These are phyloP conservation scores for Haematococcus lacustris DNA, from an alignment of 139 green algal genomes.

Conservation along the genomic window DNA sequence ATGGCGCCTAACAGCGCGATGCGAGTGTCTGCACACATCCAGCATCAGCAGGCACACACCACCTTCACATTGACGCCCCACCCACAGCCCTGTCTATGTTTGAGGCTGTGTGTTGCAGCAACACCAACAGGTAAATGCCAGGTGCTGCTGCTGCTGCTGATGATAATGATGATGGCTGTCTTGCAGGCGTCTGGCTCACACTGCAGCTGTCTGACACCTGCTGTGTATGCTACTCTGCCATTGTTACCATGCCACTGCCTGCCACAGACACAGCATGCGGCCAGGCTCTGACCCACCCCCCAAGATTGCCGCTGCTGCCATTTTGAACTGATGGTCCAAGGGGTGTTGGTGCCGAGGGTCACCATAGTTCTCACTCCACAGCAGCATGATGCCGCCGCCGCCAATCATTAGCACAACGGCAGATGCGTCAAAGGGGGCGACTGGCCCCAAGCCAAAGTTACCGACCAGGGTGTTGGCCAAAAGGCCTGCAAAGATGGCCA, in stretches of 20 bases:
- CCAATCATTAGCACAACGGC: conserved; percentile 70
- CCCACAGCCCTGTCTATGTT: too few species aligned
- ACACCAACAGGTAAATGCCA: too few species aligned
- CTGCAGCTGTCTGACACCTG: not conserved
- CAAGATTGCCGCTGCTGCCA: conserved; percentile 16
- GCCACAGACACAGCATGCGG: too few species aligned
- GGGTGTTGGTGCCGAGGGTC: conserved; percentile 32
- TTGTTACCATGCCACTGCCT: too few species aligned
- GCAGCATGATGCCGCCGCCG: conserved; percentile 63
- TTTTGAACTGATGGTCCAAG: conserved; percentile 26
- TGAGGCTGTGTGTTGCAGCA: too few species aligned
- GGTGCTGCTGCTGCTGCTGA: too few species aligned
- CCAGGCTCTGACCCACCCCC: conserved; percentile 15
- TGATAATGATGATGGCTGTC: too few species aligned
- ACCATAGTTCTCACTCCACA: conserved; percentile 93
- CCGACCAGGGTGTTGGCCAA: conserved; percentile 84
- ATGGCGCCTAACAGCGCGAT: conserved; percentile 67
- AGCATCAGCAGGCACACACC: too few species aligned
- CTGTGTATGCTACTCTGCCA: too few species aligned
- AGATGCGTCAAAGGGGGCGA: conserved; percentile 93
- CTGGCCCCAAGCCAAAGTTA: conserved; percentile 66
- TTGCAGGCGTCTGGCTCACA: not conserved
- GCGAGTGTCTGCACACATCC: conserved; percentile 53
- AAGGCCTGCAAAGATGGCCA: conserved; percentile 88
- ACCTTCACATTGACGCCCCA: too few species aligned